A percentile compares a stretch with the other conserved stretches of the same genome.
Evolutionary conservation across 2,329 filamentous ascomycete genomes (phyloP).

Genomic region (Elsinoe necatrix): DNA sequence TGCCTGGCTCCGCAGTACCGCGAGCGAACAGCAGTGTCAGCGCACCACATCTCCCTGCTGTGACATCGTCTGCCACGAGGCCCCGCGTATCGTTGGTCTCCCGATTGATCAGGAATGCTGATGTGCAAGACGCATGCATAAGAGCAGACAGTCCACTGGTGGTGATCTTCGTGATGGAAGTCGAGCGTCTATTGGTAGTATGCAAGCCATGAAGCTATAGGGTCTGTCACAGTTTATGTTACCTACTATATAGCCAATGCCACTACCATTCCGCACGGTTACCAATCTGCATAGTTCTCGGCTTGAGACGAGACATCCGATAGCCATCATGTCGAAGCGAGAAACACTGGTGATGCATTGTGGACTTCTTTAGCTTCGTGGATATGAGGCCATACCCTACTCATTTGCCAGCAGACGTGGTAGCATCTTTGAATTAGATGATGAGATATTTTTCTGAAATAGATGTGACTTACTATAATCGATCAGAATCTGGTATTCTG

Average conservation of each 20-base stretch:
- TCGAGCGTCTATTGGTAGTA: background rate
- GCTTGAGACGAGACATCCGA: background rate
- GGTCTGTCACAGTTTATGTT: background rate
- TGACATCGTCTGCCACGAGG: constrained; percentile 19
- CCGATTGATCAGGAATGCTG: background rate
- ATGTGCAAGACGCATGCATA: background rate
- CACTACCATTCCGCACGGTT: background rate
- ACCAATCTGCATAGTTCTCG: background rate
- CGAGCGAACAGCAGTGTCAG: constrained; percentile 50
- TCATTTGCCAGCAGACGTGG: no score
- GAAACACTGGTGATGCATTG: background rate
- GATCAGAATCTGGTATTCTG: no score
- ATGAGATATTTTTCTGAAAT: no score
- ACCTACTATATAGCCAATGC: background rate
- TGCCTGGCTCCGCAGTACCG: constrained; percentile 46
- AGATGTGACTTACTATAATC: no score
- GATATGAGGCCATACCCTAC: no score
- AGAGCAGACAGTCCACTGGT: background rate
- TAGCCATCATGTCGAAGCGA: background rate
- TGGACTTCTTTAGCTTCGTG: no score
- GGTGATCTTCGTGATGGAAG: background rate
- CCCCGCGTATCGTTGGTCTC: background rate
- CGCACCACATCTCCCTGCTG: constrained; percentile 31
- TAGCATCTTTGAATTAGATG: no score
- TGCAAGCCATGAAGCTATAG: background rate